Evolutionary conservation across 176 grass and related monocot species (phyloP), one percentile per base, ranked within the genome.

Genomic region (Zizania latifolia): DNA sequence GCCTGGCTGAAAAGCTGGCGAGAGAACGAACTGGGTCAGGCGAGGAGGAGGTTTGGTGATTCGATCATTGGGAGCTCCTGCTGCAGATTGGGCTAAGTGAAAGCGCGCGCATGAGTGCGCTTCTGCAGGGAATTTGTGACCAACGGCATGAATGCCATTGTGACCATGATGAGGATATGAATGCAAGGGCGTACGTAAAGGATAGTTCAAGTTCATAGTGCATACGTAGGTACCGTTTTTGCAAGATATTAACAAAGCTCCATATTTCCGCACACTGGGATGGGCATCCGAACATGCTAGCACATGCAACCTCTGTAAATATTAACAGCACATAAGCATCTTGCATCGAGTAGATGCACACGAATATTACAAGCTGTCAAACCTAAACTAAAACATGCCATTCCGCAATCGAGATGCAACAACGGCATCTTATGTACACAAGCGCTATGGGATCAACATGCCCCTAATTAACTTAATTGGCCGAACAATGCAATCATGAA

Each of bases 401-500:
- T 48, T 28, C 21, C 17, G 24, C 53, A 22, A 14, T 72, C 38
- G 14, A 55, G 4, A 9, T 40, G 21, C 62, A 66, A 19, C 5
- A 66, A 30, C n/a, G n/a, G n/a, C 38, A 78, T 5, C n/a, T 54
- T 62, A 68, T 75, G 63, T 75, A 69, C 72, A 60, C 60, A 83
- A 41, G 54, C 24, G 50, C 51, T 55, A 69, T 29, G n/a, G 58
- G 40, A 39, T 5, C 80, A 73, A 68, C 29, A 11, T 57, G 71
- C 45, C 41, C 31, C 58, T 66, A 4, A 71, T 58, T 8, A 41
- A 39, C 19, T 54, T 68, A 3, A n/a, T 21, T 72, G n/a, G n/a
- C 15, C 57, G 7, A 81, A 22, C 30, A 50, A 33, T n/a, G 69
- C 24, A 19, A 44, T 27, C 14, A 10, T 17, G 1, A 51, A 53